Base-by-base conservation (phyloP, 1,139 yeast species). In the Scheffersomyces insectosa region DNA sequence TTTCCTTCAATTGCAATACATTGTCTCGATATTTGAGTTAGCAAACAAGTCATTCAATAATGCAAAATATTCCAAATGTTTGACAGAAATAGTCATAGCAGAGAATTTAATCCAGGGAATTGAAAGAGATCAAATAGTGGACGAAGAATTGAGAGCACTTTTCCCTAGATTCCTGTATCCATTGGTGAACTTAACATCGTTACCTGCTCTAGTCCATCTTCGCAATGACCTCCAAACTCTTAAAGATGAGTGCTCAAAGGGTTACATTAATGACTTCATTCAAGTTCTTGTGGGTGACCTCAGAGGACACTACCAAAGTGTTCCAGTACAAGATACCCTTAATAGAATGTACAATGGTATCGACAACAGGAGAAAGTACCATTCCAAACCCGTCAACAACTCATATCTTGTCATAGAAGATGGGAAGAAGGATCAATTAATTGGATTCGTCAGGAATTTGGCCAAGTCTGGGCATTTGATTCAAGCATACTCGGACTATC, bases 401-500 rank as follows among this genome's bases (percentile, higher is more conserved):
- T 48, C 65, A 0, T 81, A 75, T 52, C 63, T 63, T 33, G 53
- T 48, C 2, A 55, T 82, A 5, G 56, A 60, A 7, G 66, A 67
- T 0, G 57, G 55, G 0, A 66, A 75, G 34, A 75, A 77, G 48
- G 48, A 49, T 1, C 60, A 68, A 20, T 62, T 88, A 5, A 65
- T 66, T 7, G 71, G 64, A 1, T 75, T 72, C 41, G 70, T 88
- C 25, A 60, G 64, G 15, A 85, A 86, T 36, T 69, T 89, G 35
- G 69, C 79, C 9, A 77, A 82, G 48, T 80, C 91, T 33, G 85
- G 83, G 29, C 82, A 80, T 53, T 65, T 90, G 36, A 73, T 80
- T 2, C 72, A 79, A 16, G 89, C 95, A 0, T 85, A 85, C 54
- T 71, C 75, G 31, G 58, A 71, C 7, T 90, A 87, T 60, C 88